These are phyloP conservation scores for Dothistroma septosporum DNA, from an alignment of 2,329 filamentous ascomycete species.

Conservation along the genomic window DNA sequence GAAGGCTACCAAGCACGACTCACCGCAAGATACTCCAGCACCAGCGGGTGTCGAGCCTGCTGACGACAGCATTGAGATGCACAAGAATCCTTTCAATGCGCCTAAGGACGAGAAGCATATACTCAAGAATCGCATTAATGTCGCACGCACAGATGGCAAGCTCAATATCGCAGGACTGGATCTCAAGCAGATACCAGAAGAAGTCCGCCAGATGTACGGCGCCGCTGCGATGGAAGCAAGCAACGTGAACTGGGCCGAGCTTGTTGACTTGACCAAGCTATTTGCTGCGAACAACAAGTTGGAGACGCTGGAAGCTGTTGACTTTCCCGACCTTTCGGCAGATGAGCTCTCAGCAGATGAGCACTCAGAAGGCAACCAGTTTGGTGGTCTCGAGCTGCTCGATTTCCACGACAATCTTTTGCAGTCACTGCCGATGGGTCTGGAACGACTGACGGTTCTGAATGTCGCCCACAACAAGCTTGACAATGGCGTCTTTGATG, in stretches of 20 bases:
- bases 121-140: slow-evolving; percentile 66
- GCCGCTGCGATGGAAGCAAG: slow-evolving; percentile 61
- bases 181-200: slow-evolving; percentile 71
- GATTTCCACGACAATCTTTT: slow-evolving; percentile 85
- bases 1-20: slow-evolving; percentile 25
- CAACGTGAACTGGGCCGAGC: slow-evolving; percentile 79
- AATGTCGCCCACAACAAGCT: slow-evolving; percentile 79
- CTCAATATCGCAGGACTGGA: slow-evolving; percentile 85
- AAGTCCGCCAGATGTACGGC: slow-evolving; percentile 89
- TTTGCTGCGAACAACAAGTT: slow-evolving; percentile 89
- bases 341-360: slow-evolving; percentile 59
- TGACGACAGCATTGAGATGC: slow-evolving; percentile 56
- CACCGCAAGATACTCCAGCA: slow-evolving; percentile 15
- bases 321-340: slow-evolving; percentile 68
- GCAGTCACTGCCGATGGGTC: slow-evolving; percentile 65
- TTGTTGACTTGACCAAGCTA: slow-evolving; percentile 78
- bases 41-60: slow-evolving; percentile 29
- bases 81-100: slow-evolving; percentile 66
- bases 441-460: slow-evolving; percentile 71
- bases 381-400: slow-evolving; percentile 73
- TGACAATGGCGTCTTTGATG: slow-evolving; percentile 64
- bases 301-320: slow-evolving; percentile 63
- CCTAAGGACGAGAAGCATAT: slow-evolving; percentile 61
- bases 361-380: slow-evolving; percentile 68
- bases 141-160: slow-evolving; percentile 71